phyloP scores from a whole-genome alignment of 108 stramenopile species.

The Cyclotella baltica region DNA sequence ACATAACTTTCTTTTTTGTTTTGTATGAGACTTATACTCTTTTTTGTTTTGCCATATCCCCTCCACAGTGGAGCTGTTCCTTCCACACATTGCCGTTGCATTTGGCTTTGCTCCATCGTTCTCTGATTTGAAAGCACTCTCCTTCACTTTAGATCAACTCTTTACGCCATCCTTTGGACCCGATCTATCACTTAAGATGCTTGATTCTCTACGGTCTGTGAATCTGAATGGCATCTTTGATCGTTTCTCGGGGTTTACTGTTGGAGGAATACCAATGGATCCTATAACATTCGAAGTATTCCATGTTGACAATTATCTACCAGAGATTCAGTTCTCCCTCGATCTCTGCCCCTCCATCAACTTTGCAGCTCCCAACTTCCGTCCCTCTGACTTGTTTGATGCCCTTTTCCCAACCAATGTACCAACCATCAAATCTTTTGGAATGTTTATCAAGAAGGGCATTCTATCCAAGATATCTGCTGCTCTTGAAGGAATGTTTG shows the following conservation, averaged over 20 bases:
- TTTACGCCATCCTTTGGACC: slow-evolving; percentile 12
- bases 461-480: slow-evolving; percentile 1
- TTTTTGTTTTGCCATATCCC: not conserved
- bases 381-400: slow-evolving; percentile 18
- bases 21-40: not conserved
- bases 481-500: slow-evolving; percentile 17
- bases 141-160: slow-evolving; percentile 26
- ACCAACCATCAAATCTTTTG: not conserved
- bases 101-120: slow-evolving; percentile 8
- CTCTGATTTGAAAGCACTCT: slow-evolving; percentile 2
- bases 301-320: slow-evolving; percentile 28
- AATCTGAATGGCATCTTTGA: not conserved
- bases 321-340: slow-evolving; percentile 23
- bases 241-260: not conserved
- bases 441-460: slow-evolving; percentile 11
- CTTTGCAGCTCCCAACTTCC: slow-evolving; percentile 25
- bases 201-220: not conserved
- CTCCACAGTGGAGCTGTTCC: slow-evolving; percentile 22
- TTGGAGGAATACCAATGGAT: slow-evolving; percentile 14
- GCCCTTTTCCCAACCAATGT: slow-evolving; percentile 15
- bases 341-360: slow-evolving; percentile 19
- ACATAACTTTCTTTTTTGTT: not conserved
- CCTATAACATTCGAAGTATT: slow-evolving; percentile 23
- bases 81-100: slow-evolving; percentile 36
- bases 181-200: not conserved